Conservation (phyloP, 2,329 filamentous ascomycete species). For the Periglandula ipomoeae region DNA sequence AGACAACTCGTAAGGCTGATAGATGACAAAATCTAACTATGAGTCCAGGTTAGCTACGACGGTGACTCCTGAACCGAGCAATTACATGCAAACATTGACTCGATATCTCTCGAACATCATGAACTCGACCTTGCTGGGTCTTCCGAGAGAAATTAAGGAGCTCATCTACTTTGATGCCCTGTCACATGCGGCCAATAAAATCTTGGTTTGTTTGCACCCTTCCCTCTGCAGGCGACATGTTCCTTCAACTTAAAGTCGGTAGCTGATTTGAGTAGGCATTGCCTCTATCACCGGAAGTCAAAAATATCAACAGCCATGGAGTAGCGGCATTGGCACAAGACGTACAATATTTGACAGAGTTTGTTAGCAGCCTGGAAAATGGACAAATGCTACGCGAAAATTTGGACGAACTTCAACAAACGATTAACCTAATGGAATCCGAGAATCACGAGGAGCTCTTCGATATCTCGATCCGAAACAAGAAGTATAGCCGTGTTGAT, state of each 20-base stretch:
- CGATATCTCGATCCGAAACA: constrained; percentile 80
- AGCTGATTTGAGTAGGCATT: constrained; percentile 45
- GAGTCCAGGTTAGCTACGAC: constrained; percentile 39
- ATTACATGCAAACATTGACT: constrained; percentile 92
- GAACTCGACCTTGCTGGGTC: constrained; percentile 82
- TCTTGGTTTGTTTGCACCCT: constrained; percentile 44
- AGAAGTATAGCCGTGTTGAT: constrained; percentile 89
- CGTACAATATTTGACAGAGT: constrained; percentile 72
- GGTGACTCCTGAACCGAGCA: constrained; percentile 65
- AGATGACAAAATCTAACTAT: background rate
- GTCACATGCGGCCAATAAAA: constrained; percentile 79
- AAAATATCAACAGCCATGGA: constrained; percentile 78
- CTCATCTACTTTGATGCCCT: constrained; percentile 96
- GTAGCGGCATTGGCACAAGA: constrained; percentile 75
- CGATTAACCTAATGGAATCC: constrained; percentile 74
- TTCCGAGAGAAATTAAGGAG: constrained; percentile 95
- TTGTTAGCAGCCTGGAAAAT: constrained; percentile 80
- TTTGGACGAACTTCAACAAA: constrained; percentile 88
- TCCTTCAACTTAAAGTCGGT: background rate
- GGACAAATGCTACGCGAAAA: constrained; percentile 78
- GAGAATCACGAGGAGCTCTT: constrained; percentile 97
- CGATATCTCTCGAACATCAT: constrained; percentile 93
- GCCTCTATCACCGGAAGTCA: constrained; percentile 69
- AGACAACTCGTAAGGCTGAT: constrained; percentile 12
- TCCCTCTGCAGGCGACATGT: too few relatives aligned